Evolutionary conservation across 2,329 filamentous ascomycete species (phyloP).

Genomic region (Colletotrichum lentis): DNA sequence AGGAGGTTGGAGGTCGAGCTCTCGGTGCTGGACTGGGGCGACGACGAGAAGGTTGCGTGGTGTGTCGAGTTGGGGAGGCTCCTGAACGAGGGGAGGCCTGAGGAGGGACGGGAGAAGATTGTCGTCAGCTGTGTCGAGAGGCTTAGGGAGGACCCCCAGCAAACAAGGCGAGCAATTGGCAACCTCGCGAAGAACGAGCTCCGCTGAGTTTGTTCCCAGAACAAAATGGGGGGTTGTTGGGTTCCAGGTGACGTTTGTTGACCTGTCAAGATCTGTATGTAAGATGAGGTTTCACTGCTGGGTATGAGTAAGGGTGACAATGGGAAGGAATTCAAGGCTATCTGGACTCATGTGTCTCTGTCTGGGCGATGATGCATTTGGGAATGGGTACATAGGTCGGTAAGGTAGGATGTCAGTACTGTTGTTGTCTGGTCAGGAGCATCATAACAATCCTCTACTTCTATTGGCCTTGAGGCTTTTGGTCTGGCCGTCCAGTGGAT

Average conservation of each 20-base stretch:
- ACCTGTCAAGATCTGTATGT: background rate
- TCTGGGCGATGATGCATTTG: background rate
- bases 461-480: no score
- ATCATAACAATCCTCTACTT: no score
- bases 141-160: slow-evolving; percentile 24
- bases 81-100: slow-evolving; percentile 40
- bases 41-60: slow-evolving; percentile 48
- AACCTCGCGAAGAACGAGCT: slow-evolving; percentile 2
- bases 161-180: slow-evolving; percentile 8
- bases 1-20: slow-evolving; percentile 54
- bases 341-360: background rate
- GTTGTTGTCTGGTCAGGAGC: no score
- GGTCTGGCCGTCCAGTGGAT: background rate
- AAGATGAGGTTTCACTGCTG: no score
- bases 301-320: background rate
- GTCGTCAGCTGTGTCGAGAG: slow-evolving; percentile 43
- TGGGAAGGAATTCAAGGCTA: background rate
- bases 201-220: background rate
- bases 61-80: slow-evolving; percentile 45
- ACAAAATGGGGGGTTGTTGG: background rate
- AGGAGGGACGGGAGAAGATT: slow-evolving; percentile 32
- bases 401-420: background rate
- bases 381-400: no score
- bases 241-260: background rate
- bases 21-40: slow-evolving; percentile 45